Evolutionary conservation across 2,329 filamentous ascomycete species (phyloP), one percentile per base, ranked within the genome.

Genomic region (Sporothrix pseudoabietina): DNA sequence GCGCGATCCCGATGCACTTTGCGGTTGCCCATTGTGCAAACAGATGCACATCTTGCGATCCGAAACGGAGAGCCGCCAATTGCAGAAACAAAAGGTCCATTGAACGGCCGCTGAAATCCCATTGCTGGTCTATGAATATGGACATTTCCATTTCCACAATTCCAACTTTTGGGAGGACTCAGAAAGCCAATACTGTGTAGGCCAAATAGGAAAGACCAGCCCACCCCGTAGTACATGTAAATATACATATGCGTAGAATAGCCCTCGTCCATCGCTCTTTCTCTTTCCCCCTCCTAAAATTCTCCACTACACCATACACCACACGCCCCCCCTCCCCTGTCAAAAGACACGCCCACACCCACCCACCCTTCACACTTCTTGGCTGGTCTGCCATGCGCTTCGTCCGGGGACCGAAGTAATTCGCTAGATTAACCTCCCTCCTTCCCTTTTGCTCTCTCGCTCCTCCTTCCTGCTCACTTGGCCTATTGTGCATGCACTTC

Each of bases 351-450:
- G n/a, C 57, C 71, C 41, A 66, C 55, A 39, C 72, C 22, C 30
- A 57, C 69, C 55, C 69, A 70, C 30, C 69, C 44, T 35, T 66
- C 63, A 68, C 71, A 26, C 63, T 71, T 69, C 57, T 71, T 75
- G 71, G 69, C 71, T 54, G 54, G 65, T 69, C 69, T 75, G 75
- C 75, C 75, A 75, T 75, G 75, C 75, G 75, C 73, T 74, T 16
- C 75, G 71, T 74, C 71, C 70, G 73, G 73, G 73, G 70, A 70
- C 70, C 70, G 70, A 72, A 74, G n/a, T 61, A 10, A 44, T 30
- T 71, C 39, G 63, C 59, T 69, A 73, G 71, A 73, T 75, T 75
- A 70, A 55, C 69, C 63, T 57, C 71, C 71, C 73, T 69, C 61
- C 74, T 71, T 73, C 68, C 68, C 68, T 71, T 71, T 73, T 61